Evolutionary conservation across 768 basidiomycete species (phyloP).

Genomic region (Leucosporidium scottii): DNA sequence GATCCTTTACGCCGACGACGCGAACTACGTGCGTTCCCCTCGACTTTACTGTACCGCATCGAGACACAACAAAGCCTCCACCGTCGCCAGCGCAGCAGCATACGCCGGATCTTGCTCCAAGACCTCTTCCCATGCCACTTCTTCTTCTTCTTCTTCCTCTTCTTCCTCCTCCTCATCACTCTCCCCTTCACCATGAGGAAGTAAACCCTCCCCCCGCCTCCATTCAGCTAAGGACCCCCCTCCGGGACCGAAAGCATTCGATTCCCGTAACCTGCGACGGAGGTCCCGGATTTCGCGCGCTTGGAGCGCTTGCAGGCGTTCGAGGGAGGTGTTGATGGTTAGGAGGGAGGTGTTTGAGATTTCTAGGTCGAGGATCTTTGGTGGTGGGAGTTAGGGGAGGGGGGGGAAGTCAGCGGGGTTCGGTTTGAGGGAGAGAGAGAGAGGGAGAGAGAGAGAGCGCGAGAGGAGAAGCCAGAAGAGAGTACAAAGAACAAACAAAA

Average conservation of each 20-base stretch:
- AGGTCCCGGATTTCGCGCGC: conserved; percentile 79
- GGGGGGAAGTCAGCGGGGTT: not conserved
- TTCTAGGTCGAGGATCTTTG: conserved; percentile 90
- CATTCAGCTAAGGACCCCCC: conserved; percentile 56
- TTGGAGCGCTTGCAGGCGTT: conserved; percentile 70
- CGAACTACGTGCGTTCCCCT: too few species aligned
- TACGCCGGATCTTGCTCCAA: too few species aligned
- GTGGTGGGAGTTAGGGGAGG: not conserved
- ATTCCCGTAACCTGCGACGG: conserved; percentile 68
- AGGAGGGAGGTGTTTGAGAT: conserved; percentile 82
- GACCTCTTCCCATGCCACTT: conserved; percentile 36
- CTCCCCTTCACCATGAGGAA: conserved; percentile 42
- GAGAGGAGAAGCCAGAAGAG: not conserved
- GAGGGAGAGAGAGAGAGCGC: not conserved
- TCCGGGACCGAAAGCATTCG: conserved; percentile 58
- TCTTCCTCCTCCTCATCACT: conserved; percentile 61
- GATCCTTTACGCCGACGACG: too few species aligned
- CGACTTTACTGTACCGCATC: too few species aligned
- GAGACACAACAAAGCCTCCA: too few species aligned
- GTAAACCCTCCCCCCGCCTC: conserved; percentile 44
- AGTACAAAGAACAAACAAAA: not conserved
- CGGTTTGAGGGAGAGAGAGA: too few species aligned
- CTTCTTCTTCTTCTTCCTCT: conserved; percentile 60
- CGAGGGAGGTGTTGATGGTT: conserved; percentile 73
- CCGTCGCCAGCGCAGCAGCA: too few species aligned